phyloP scores from a whole-genome alignment of 2,329 filamentous ascomycete genomes.

The Leptographium flavum region DNA sequence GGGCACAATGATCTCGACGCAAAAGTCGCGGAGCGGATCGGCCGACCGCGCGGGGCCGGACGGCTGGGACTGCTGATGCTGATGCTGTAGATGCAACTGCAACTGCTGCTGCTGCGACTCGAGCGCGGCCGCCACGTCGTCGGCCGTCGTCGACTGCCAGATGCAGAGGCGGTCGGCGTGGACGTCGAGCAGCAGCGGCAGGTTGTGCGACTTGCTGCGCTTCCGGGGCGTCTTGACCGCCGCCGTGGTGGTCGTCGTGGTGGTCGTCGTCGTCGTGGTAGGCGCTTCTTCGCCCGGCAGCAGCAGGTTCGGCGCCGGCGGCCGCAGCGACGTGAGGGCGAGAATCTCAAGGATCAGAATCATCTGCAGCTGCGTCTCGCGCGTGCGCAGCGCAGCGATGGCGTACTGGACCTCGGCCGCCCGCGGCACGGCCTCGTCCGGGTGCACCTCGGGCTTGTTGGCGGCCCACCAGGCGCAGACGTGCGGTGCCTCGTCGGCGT shows the following conservation, averaged over 20 bases:
- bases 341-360: slow-evolving; percentile 67
- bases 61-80: no score
- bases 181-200: slow-evolving; percentile 53
- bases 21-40: slow-evolving; percentile 62
- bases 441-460: slow-evolving; percentile 34
- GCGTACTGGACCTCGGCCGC: slow-evolving; percentile 45
- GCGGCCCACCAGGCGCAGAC: slow-evolving; percentile 58
- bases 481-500: slow-evolving; percentile 49
- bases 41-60: slow-evolving; percentile 22
- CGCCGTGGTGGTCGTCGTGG: slow-evolving; percentile 15
- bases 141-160: slow-evolving; percentile 62
- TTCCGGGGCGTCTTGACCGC: slow-evolving; percentile 33
- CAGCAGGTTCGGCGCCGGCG: slow-evolving; percentile 27
- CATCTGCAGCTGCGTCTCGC: slow-evolving; percentile 70
- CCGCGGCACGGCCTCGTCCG: slow-evolving; percentile 32
- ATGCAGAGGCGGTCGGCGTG: slow-evolving; percentile 69
- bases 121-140: slow-evolving; percentile 36
- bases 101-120: no score
- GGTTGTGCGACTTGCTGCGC: slow-evolving; percentile 45
- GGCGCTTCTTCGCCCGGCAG: slow-evolving; percentile 28
- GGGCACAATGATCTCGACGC: slow-evolving; percentile 64
- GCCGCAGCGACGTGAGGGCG: slow-evolving; percentile 43
- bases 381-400: slow-evolving; percentile 50
- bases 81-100: no score
- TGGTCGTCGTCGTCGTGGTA: slow-evolving; percentile 15